Percentiles rank a stretch among this genome's conserved stretches.
Conservation (phyloP, 2,329 filamentous ascomycete genomes). For the Epichloe gansuensis region DNA sequence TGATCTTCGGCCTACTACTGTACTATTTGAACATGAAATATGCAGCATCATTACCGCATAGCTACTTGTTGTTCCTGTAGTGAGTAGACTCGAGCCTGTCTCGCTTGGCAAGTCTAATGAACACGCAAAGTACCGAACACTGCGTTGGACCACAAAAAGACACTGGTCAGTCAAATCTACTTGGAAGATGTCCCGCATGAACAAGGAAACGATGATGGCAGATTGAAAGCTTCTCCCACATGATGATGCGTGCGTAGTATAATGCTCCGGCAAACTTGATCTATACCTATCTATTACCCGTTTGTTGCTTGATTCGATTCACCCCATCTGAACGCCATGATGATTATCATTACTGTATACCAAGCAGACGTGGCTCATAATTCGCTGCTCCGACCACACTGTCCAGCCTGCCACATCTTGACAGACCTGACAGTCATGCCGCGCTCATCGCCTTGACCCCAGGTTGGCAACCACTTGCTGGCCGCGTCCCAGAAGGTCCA, state of each 20-base stretch:
- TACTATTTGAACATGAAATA: not conserved
- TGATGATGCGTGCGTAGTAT: no score
- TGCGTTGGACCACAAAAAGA: no score
- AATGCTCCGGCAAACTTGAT: no score
- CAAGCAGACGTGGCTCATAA: not conserved
- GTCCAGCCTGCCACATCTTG: conserved; percentile 31
- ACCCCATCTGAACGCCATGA: no score
- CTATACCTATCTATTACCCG: no score
- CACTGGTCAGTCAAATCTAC: no score
- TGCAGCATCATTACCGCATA: not conserved
- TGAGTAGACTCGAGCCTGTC: not conserved
- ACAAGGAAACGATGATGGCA: no score
- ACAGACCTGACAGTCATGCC: conserved; percentile 35
- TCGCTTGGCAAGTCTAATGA: not conserved
- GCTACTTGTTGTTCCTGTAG: not conserved
- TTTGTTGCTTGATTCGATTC: no score
- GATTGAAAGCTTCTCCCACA: no score
- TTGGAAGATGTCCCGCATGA: no score
- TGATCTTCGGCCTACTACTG: not conserved
- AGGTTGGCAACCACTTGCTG: conserved; percentile 33
- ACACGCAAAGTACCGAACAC: no score
- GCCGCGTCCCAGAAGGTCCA: conserved; percentile 31
- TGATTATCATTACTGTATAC: not conserved
- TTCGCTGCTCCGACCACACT: conserved; percentile 6
- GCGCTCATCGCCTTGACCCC: conserved; percentile 28